Conservation (phyloP, 148 eudicot genomes). For the Amaranthus cruentus region DNA sequence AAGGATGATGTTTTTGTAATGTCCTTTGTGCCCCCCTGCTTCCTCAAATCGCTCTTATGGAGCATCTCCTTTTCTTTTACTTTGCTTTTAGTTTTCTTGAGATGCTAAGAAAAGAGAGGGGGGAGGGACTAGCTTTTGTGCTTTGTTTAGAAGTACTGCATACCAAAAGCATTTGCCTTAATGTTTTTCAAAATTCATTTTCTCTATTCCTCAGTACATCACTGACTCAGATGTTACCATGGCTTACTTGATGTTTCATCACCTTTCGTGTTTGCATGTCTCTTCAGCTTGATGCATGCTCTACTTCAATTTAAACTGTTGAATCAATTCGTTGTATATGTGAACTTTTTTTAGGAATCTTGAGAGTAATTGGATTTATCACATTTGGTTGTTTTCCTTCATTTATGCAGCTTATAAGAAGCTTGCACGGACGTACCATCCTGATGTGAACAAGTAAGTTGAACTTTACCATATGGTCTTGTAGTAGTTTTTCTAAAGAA, state of each 20-base stretch:
- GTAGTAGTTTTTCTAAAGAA: not conserved
- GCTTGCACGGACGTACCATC: slow-evolving; percentile 97
- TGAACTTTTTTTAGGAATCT: not conserved
- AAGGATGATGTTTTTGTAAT: not conserved
- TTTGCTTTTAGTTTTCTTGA: no score
- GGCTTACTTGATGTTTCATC: not conserved
- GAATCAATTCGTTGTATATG: not conserved
- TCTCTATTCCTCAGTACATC: no score
- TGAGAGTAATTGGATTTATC: not conserved
- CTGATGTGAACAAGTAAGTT: slow-evolving; percentile 98
- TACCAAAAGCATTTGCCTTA: not conserved
- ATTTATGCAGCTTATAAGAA: slow-evolving; percentile 79
- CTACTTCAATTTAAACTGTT: not conserved
- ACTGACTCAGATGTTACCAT: not conserved
- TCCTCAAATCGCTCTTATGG: no score
- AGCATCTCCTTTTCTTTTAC: no score
- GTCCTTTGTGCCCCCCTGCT: no score
- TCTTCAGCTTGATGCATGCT: not conserved
- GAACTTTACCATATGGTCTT: not conserved
- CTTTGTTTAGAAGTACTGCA: not conserved
- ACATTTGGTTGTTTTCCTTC: slow-evolving; percentile 10
- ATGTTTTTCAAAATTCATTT: no score
- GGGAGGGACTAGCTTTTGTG: no score
- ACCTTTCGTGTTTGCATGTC: not conserved
- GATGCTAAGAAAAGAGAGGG: no score